phyloP scores from a whole-genome alignment of 805 yeast species.

The Kluyveromyces wickerhamii region DNA sequence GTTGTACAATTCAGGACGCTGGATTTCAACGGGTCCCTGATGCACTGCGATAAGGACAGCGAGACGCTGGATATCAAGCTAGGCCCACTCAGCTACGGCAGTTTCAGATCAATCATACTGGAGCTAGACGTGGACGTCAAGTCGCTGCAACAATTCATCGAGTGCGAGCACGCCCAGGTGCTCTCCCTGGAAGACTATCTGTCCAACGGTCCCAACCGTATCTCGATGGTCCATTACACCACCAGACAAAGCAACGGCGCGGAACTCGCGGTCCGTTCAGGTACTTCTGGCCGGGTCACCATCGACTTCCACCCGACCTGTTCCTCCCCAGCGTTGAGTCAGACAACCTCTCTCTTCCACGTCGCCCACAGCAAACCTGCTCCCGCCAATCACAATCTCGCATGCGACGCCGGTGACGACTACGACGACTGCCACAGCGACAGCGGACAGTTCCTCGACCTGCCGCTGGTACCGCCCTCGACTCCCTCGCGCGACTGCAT shows the following conservation, averaged over 20 bases:
- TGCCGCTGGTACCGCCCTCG: conserved; percentile 14
- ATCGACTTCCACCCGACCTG: neutral
- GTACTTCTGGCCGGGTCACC: neutral
- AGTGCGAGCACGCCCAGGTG: neutral
- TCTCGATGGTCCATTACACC: neutral
- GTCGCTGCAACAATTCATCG: conserved; percentile 3
- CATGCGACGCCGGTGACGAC: neutral
- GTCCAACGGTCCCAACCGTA: neutral
- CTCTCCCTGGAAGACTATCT: neutral
- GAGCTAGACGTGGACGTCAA: conserved; percentile 6
- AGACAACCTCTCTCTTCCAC: neutral
- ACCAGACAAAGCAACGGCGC: neutral
- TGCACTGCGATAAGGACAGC: neutral
- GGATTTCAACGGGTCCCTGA: conserved; percentile 7
- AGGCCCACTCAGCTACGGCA: conserved; percentile 5
- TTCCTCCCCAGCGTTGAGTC: conserved; percentile 1
- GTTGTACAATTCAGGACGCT: conserved; percentile 6
- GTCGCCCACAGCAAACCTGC: neutral
- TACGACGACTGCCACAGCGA: neutral
- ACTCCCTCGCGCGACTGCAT: conserved; percentile 13
- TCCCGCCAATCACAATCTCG: neutral
- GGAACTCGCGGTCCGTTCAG: neutral
- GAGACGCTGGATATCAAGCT: conserved; percentile 1
- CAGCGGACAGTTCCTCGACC: conserved; percentile 9
- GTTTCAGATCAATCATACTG: conserved; percentile 5